These are phyloP conservation scores for Nephelium lappaceum DNA, from an alignment of 345 rosid genomes.

Conservation along the genomic window DNA sequence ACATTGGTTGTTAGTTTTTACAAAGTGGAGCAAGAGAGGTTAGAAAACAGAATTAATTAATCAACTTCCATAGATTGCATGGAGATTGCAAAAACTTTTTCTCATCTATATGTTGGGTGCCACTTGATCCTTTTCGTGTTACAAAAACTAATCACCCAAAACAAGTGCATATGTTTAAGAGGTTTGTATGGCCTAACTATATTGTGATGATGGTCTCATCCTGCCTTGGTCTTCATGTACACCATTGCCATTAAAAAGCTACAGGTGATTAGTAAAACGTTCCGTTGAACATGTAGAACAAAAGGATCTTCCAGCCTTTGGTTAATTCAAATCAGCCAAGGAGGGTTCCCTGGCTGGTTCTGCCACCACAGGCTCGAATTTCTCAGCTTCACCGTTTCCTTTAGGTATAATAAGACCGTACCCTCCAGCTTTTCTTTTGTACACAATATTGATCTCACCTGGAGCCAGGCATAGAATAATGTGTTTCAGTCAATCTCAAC, in stretches of 20 bases:
- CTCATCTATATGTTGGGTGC: slow-evolving; percentile 1
- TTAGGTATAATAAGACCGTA: slow-evolving; percentile 89
- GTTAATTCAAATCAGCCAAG: slow-evolving; percentile 42
- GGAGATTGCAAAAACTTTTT: neutral
- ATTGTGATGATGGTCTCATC: slow-evolving; percentile 8
- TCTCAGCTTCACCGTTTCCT: slow-evolving; percentile 56
- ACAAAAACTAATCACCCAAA: slow-evolving; percentile 12
- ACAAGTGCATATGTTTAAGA: slow-evolving; percentile 4
- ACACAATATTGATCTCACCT: slow-evolving; percentile 90
- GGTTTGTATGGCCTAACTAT: slow-evolving; percentile 10
- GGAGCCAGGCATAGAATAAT: slow-evolving; percentile 26
- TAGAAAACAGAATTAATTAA: neutral
- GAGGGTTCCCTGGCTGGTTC: slow-evolving; percentile 61
- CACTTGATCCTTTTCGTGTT: slow-evolving; percentile 2
- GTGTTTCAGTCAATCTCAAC: neutral
- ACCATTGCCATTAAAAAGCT: slow-evolving; percentile 17
- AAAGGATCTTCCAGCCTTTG: slow-evolving; percentile 6
- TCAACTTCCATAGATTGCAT: neutral
- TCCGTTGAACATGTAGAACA: neutral
- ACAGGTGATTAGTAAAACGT: slow-evolving; percentile 9
- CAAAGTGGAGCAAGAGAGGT: neutral
- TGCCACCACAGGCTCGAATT: slow-evolving; percentile 58
- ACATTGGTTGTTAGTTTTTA: neutral
- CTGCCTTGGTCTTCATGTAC: slow-evolving; percentile 17
- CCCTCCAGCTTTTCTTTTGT: slow-evolving; percentile 87